Percentiles rank a stretch among this genome's conserved stretches.
Evolutionary conservation across 2,329 filamentous ascomycete species (phyloP).

Genomic region (Aspergillus persii): DNA sequence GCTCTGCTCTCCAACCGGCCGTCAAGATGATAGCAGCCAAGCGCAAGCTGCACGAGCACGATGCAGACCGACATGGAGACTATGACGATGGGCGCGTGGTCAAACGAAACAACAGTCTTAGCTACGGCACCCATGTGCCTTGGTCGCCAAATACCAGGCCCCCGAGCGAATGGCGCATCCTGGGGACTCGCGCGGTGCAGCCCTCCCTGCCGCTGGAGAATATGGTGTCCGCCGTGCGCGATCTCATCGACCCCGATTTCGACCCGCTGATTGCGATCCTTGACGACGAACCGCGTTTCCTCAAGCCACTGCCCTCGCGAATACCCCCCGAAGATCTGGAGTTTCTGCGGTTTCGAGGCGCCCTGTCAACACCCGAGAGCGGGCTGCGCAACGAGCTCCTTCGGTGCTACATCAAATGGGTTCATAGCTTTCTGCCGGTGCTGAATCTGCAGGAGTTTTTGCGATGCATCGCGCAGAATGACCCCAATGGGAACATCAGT

Average conservation of each 20-base stretch:
- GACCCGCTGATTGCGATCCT: constrained; percentile 37
- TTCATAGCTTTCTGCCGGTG: constrained; percentile 87
- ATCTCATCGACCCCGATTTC: constrained; percentile 39
- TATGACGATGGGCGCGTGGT: constrained; percentile 14
- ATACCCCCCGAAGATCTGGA: constrained; percentile 74
- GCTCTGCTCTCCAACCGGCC: background rate
- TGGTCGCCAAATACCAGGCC: constrained; percentile 31
- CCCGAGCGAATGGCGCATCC: constrained; percentile 25
- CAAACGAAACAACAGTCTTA: constrained; percentile 26
- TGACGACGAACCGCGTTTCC: constrained; percentile 56
- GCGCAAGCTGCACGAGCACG: constrained; percentile 26
- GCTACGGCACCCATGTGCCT: constrained; percentile 30
- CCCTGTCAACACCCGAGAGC: constrained; percentile 67
- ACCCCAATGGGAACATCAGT: constrained; percentile 70
- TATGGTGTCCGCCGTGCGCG: constrained; percentile 39
- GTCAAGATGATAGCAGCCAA: constrained; percentile 25
- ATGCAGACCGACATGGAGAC: constrained; percentile 16
- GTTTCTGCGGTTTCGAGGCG: constrained; percentile 77
- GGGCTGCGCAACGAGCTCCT: constrained; percentile 73
- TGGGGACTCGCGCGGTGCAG: constrained; percentile 30
- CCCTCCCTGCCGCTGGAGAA: constrained; percentile 34
- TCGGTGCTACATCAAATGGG: constrained; percentile 76
- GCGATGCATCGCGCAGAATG: constrained; percentile 56
- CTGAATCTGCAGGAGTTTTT: constrained; percentile 62
- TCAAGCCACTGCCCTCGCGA: constrained; percentile 72